phyloP scores from a whole-genome alignment of 495 filamentous ascomycete species.

The Parathielavia hyrcaniae region DNA sequence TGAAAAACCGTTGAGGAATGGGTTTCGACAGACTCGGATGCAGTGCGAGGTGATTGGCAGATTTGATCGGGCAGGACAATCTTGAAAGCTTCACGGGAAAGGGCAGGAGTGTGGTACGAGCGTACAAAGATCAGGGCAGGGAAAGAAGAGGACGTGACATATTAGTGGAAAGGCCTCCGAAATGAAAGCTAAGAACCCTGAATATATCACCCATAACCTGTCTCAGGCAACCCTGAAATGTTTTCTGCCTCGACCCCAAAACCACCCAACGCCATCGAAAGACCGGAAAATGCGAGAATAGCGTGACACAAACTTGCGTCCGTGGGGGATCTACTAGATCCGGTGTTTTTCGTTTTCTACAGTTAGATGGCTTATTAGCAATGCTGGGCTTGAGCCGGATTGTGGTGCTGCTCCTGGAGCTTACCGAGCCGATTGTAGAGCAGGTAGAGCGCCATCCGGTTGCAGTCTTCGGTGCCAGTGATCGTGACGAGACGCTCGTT shows the following conservation, averaged over 20 bases:
- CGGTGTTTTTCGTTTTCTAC: constrained; percentile 81
- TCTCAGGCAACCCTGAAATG: constrained; percentile 13
- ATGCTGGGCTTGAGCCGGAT: constrained; percentile 12
- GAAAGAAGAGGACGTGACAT: constrained; percentile 17
- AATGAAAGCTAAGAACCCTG: constrained; percentile 18
- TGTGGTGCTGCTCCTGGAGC: constrained; percentile 34
- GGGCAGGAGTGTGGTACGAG: neutral
- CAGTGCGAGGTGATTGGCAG: neutral
- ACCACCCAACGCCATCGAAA: constrained; percentile 22
- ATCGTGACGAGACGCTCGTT: constrained; percentile 97
- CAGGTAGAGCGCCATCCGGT: constrained; percentile 99
- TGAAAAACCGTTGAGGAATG: no score
- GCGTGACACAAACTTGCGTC: neutral
- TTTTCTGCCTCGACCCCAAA: constrained; percentile 18
- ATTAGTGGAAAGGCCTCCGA: constrained; percentile 14
- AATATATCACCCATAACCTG: constrained; percentile 16
- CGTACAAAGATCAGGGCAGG: constrained; percentile 5
- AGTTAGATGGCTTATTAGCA: constrained; percentile 21
- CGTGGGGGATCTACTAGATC: constrained; percentile 16
- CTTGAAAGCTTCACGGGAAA: constrained; percentile 6
- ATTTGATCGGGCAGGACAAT: neutral
- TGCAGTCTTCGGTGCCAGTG: constrained; percentile 94
- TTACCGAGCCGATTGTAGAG: constrained; percentile 93
- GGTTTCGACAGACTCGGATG: neutral
- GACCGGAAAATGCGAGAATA: constrained; percentile 10